Conservation (phyloP, 345 rosid genomes). For the Populus alba region DNA sequence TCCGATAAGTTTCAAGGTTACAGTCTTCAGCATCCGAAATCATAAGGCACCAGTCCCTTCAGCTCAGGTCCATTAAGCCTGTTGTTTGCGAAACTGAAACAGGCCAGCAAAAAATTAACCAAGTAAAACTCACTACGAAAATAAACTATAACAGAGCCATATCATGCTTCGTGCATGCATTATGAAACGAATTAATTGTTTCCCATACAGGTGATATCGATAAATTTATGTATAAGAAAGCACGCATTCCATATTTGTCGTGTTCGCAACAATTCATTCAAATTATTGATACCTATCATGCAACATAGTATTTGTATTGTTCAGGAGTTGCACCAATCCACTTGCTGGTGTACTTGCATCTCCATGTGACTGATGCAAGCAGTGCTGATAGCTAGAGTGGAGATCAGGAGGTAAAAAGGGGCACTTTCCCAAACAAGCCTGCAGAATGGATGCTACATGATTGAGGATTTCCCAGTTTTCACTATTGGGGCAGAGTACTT, state of each 20-base stretch:
- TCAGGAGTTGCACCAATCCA: background rate
- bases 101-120: background rate
- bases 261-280: background rate
- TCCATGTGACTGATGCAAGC: background rate
- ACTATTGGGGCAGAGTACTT: background rate
- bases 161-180: background rate
- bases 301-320: background rate
- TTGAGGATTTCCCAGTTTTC: background rate
- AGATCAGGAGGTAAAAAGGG: background rate
- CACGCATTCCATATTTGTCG: background rate
- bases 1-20: background rate
- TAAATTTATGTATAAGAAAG: background rate
- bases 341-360: background rate
- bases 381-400: background rate
- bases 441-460: background rate
- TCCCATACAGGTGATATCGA: background rate
- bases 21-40: slow-evolving; percentile 59
- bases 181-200: background rate
- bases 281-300: background rate
- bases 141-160: background rate
- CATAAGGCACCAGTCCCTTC: slow-evolving; percentile 63
- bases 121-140: background rate
- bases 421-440: background rate
- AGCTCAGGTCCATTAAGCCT: slow-evolving; percentile 66
- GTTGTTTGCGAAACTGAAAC: slow-evolving; percentile 53